A percentile compares a stretch with the other conserved stretches of the same genome.
These are phyloP conservation scores for Jatropha multifida DNA, from an alignment of 441 rosid species.

Conservation along the genomic window DNA sequence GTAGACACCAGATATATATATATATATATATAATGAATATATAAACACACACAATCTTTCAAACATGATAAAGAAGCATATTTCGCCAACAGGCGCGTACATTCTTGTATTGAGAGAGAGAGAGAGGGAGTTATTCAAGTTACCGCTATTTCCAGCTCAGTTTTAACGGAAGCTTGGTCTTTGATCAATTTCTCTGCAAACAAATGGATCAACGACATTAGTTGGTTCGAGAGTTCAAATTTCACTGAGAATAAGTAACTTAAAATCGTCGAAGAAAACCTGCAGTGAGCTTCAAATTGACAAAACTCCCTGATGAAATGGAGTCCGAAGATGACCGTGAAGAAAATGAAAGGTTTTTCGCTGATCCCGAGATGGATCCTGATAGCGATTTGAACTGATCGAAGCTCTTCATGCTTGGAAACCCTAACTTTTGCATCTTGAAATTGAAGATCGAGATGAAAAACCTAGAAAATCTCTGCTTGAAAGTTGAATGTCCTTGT, in stretches of 20 bases:
- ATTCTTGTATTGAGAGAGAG: background rate
- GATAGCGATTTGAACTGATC: slow-evolving; percentile 52
- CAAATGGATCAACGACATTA: slow-evolving; percentile 25
- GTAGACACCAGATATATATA: background rate
- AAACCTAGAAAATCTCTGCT: slow-evolving; percentile 24
- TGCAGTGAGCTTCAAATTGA: slow-evolving; percentile 82
- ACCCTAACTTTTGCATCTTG: slow-evolving; percentile 73
- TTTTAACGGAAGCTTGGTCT: slow-evolving; percentile 83
- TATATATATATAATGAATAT: no score
- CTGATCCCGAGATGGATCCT: slow-evolving; percentile 38
- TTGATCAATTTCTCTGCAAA: slow-evolving; percentile 77
- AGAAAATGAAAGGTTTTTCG: slow-evolving; percentile 52
- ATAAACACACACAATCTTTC: background rate
- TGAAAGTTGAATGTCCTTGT: slow-evolving; percentile 1
- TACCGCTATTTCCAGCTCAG: slow-evolving; percentile 91
- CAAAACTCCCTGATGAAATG: slow-evolving; percentile 60
- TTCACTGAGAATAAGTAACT: background rate
- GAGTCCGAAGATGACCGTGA: slow-evolving; percentile 57
- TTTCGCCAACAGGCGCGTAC: background rate
- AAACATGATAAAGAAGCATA: background rate
- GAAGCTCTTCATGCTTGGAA: slow-evolving; percentile 69
- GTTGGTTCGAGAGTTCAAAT: slow-evolving; percentile 23
- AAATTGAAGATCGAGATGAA: slow-evolving; percentile 4
- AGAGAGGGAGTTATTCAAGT: background rate
- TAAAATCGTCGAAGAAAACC: slow-evolving; percentile 36